Conservation (phyloP, 768 basidiomycete species). For the Suillus lakei region DNA sequence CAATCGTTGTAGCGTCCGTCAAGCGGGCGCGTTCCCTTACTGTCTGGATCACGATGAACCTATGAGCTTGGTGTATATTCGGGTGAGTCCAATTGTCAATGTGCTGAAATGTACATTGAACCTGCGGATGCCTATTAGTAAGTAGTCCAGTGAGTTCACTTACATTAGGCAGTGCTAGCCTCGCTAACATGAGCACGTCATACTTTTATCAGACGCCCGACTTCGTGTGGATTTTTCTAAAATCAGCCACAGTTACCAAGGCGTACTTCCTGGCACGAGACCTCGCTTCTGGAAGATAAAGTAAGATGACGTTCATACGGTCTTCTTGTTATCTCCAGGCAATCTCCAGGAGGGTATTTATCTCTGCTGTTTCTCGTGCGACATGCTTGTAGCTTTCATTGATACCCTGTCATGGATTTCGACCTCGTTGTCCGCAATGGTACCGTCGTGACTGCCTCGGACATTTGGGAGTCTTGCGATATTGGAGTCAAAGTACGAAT, state of each 20-base stretch:
- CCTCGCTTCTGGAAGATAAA: not conserved
- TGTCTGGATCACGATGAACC: not conserved
- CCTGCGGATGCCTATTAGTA: not conserved
- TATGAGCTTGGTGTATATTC: not conserved
- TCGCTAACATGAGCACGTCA: not conserved
- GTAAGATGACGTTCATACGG: slow-evolving; percentile 2
- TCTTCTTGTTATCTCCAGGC: slow-evolving; percentile 6
- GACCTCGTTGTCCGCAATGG: slow-evolving; percentile 20
- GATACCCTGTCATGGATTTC: slow-evolving; percentile 14
- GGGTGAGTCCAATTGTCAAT: not conserved
- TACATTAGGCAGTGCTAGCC: not conserved
- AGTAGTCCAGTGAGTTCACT: not conserved
- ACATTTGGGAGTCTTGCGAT: slow-evolving; percentile 24
- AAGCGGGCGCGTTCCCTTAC: not conserved
- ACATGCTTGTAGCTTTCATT: not conserved
- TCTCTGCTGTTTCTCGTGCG: not conserved
- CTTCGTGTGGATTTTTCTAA: not conserved
- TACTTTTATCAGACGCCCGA: not conserved
- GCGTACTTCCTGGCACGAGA: slow-evolving; percentile 5
- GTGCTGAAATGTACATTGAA: not conserved
- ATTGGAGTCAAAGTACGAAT: slow-evolving; percentile 33
- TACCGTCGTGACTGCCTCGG: slow-evolving; percentile 22
- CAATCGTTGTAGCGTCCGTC: too few relatives aligned
- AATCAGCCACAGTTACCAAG: not conserved
- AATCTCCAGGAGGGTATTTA: slow-evolving; percentile 7